A percentile compares a stretch with the other conserved stretches of the same genome.
Evolutionary conservation across 768 basidiomycete species (phyloP).

Genomic region (Mycena galopus): DNA sequence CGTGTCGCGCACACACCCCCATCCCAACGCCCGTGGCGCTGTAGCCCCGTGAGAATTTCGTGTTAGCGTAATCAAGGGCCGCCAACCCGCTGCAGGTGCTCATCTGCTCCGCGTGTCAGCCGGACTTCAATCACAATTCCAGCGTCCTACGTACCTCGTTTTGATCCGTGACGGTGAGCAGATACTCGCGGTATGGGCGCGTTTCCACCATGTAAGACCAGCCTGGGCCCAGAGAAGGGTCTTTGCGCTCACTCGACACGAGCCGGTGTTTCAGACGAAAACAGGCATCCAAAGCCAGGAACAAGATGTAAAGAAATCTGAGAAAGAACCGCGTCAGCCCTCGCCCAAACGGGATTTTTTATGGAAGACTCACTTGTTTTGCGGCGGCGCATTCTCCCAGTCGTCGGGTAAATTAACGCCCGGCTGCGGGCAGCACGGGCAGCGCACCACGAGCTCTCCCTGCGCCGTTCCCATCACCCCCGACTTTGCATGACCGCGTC

Average conservation of each 20-base stretch:
- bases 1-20: too few relatives aligned
- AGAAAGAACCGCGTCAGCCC: not conserved
- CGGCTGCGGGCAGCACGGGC: conserved; percentile 52
- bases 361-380: conserved; percentile 34
- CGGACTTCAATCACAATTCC: not conserved
- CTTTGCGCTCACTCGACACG: not conserved
- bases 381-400: conserved; percentile 37
- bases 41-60: too few relatives aligned
- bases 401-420: conserved; percentile 44
- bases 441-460: conserved; percentile 46
- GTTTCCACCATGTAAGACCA: not conserved
- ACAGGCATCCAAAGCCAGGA: not conserved
- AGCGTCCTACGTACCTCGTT: not conserved
- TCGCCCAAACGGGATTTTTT: not conserved
- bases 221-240: not conserved
- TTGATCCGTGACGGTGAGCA: not conserved
- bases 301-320: not conserved
- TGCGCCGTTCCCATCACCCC: conserved; percentile 34
- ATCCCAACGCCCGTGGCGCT: too few relatives aligned
- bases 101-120: too few relatives aligned
- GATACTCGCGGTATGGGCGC: not conserved
- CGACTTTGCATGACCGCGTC: conserved; percentile 41
- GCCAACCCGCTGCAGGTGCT: too few relatives aligned
- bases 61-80: too few relatives aligned
- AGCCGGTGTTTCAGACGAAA: not conserved